Base-by-base conservation (phyloP, 2,329 filamentous ascomycete species). In the Dactylonectria estremocensis region DNA sequence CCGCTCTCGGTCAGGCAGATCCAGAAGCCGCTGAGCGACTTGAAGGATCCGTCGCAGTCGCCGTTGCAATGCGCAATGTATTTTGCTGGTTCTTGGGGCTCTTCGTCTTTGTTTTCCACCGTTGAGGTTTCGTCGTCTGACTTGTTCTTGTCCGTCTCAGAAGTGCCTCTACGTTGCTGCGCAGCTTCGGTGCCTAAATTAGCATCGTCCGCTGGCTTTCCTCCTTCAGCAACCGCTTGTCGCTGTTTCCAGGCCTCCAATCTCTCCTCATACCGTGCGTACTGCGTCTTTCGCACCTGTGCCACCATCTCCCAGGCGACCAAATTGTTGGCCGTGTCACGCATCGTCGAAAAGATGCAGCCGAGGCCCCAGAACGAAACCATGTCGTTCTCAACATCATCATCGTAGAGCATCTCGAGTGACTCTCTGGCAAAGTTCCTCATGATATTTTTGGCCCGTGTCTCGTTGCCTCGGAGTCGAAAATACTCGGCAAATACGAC, bases 321-420 rank as follows among this genome's bases (percentile, higher is more conserved):
- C 13, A 45, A 1, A 46, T n/a, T 40, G 48, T 68, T 62, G 1
- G 46, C 24, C 9, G 31, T 46, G 40, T 66, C 66, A 13, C 53
- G 49, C 31, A 54, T 16, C 3, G 40, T 20, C 3, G 53, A 28
- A 9, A 66, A 66, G 9, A 68, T 22, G 13, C 6, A 16, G 22
- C 55, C 35, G 11, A 68, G 49, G 31, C 35, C 22, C 22, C 22
- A 54, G 53, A 49, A 68, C 5, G 62, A 59, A 2, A 13, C 3
- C 13, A 8, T 33, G 53, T 68, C 62, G 20, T 66, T 66, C n/a
- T 57, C 40, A 2, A 56, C 18, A 40, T 62, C 43, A 20, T 65
- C 56, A 28, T 66, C 62, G 14, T 55, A 66, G 31, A 66, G 57
- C 57, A 68, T 62, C 52, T 66, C 62, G 1, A 68, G 66, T 2